A percentile compares a stretch with the other conserved stretches of the same genome.
Evolutionary conservation across 306 rosid species (phyloP).

Genomic region (Alnus rubra): DNA sequence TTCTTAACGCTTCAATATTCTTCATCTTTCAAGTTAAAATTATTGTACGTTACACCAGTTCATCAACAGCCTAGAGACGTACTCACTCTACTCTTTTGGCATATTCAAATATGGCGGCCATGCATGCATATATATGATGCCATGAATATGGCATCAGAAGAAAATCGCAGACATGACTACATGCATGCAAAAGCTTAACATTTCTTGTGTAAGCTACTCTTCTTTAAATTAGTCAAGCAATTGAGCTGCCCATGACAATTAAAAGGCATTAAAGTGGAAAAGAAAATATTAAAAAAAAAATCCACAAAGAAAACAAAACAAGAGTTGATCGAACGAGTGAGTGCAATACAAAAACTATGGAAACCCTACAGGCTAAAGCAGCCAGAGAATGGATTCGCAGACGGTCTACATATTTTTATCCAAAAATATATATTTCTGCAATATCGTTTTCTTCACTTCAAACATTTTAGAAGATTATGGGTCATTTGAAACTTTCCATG

Average conservation of each 20-base stretch:
- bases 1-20: background rate
- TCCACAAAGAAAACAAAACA: background rate
- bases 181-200: background rate
- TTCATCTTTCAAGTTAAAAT: background rate
- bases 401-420: background rate
- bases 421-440: background rate
- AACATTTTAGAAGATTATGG: background rate
- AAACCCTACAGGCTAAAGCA: background rate
- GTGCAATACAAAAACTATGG: background rate
- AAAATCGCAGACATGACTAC: background rate
- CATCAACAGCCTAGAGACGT: background rate
- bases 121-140: background rate
- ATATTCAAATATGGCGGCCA: constrained; percentile 1
- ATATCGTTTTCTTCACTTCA: background rate
- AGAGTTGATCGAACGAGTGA: background rate
- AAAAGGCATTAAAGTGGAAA: background rate
- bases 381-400: background rate
- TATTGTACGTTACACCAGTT: background rate
- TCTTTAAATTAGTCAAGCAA: background rate
- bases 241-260: background rate
- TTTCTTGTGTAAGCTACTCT: background rate
- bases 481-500: background rate
- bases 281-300: too few relatives aligned
- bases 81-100: background rate
- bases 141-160: constrained; percentile 2